phyloP scores from a whole-genome alignment of 2,329 filamentous ascomycete genomes.

The Dactylellina leptospora region DNA sequence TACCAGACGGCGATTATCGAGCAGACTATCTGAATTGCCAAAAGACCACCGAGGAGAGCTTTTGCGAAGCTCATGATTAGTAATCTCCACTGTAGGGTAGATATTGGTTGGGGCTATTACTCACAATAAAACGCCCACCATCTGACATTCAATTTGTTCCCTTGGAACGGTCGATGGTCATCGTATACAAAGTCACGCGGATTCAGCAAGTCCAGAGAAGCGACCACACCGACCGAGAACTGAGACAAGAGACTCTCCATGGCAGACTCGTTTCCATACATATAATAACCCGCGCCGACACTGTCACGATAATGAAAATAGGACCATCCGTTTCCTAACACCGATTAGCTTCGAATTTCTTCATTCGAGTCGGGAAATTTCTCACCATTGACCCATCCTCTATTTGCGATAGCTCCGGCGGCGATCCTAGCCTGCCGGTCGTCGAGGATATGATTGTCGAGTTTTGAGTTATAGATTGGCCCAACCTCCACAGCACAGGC shows the following conservation, averaged over 20 bases:
- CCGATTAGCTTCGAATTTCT: background rate
- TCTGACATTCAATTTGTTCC: slow-evolving; percentile 20
- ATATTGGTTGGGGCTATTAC: background rate
- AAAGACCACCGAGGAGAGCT: slow-evolving; percentile 13
- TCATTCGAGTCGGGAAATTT: background rate
- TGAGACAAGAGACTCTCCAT: slow-evolving; percentile 21
- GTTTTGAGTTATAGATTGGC: slow-evolving; percentile 9
- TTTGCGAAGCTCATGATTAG: background rate
- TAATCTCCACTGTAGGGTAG: background rate
- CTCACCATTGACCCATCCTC: slow-evolving; percentile 22
- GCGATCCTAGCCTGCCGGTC: slow-evolving; percentile 20
- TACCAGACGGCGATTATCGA: background rate
- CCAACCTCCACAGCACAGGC: slow-evolving; percentile 6
- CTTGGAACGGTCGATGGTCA: slow-evolving; percentile 14
- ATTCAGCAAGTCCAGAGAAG: slow-evolving; percentile 15
- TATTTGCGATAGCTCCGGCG: slow-evolving; percentile 17
- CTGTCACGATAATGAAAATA: slow-evolving; percentile 23
- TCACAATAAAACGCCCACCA: slow-evolving; percentile 23
- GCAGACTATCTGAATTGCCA: background rate
- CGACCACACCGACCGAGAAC: slow-evolving; percentile 11
- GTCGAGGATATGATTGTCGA: slow-evolving; percentile 15
- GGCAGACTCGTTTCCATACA: slow-evolving; percentile 1
- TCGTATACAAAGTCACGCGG: slow-evolving; percentile 21
- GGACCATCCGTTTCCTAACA: slow-evolving; percentile 13
- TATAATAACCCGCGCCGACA: slow-evolving; percentile 12